Evolutionary conservation across 1,284 basidiomycete species (phyloP), one percentile per base, ranked within the genome.

Genomic region (Pterulicium gracile): DNA sequence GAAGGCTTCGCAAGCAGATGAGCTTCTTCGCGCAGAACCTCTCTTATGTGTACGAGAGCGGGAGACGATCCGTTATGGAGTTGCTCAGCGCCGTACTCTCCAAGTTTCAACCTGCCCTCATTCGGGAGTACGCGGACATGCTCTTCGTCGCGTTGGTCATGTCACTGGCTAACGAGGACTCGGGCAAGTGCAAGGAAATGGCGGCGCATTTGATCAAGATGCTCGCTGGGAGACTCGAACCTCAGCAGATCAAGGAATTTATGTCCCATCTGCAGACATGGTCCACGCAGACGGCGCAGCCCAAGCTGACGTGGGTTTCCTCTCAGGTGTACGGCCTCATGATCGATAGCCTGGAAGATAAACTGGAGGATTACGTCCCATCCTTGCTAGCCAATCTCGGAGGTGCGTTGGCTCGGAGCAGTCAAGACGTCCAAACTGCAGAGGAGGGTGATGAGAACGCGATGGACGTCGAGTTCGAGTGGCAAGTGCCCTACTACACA

Each of bases 21-120:
- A 77, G 83, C 0, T 97, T 97, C 69, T 73, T 99, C 20, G 90
- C 92, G 19, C 91, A 90, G 61, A 98, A 99, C 60, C 66, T 98
- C 20, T 83, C 89, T 3, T 99, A 98, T 62, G 77, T 85, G 22
- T 81, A 89, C 61, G 93, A 98, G 58, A 88, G 81, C 46, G 96
- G 96, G 1, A 78, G 96, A 34, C 73, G 81, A 45, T 97, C 93
- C 15, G 90, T 97, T 18, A 81, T 98, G 73, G 94, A 97, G 61
- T 69, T 98, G 1, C 73, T 98, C 13, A 70, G 78, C 17, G 91
- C 89, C 1, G 70, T 97, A 44, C 68, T 98, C 43, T 58, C 72
- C 55, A 98, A 98, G 66, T 96, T 98, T 60, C 82, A 89, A 50
- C 70, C 71, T 7, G 74, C 72, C 2, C 69, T 97, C 17, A 67